Conservation (phyloP, 2,329 filamentous ascomycete species). For the Helotiales sp. region DNA sequence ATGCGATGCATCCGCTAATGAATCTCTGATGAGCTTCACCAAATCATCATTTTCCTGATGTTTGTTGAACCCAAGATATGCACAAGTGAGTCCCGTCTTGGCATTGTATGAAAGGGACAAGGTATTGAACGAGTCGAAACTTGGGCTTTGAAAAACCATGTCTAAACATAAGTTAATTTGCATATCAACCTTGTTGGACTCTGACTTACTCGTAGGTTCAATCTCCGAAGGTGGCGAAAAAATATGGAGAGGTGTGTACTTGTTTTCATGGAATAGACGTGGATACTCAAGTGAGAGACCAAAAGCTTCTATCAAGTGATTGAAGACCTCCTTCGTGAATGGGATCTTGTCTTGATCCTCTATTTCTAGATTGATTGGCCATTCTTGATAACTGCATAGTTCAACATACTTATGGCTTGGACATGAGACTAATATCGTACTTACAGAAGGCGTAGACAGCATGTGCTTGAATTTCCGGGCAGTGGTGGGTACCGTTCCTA, state of each 20-base stretch:
- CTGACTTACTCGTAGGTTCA: not conserved
- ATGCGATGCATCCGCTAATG: not conserved
- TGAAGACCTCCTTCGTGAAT: not conserved
- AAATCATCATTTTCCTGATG: not conserved
- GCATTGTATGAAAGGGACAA: not conserved
- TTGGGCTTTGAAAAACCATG: not conserved
- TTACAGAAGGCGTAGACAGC: not conserved
- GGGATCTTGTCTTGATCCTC: not conserved
- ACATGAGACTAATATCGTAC: too few species aligned
- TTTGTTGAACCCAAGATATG: not conserved
- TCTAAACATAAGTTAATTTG: not conserved
- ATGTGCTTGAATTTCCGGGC: not conserved
- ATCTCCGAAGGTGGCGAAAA: not conserved
- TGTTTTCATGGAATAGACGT: not conserved
- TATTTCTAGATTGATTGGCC: not conserved
- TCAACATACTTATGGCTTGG: not conserved
- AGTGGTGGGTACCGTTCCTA: not conserved
- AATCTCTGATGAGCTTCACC: not conserved
- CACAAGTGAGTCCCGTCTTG: not conserved
- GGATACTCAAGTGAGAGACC: not conserved
- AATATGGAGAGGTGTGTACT: not conserved
- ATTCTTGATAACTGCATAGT: not conserved
- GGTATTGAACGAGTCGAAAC: not conserved
- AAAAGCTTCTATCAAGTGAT: not conserved
- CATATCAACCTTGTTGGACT: not conserved